Evolutionary conservation across 2,329 filamentous ascomycete species (phyloP).

Genomic region (Trichoderma polysporum): DNA sequence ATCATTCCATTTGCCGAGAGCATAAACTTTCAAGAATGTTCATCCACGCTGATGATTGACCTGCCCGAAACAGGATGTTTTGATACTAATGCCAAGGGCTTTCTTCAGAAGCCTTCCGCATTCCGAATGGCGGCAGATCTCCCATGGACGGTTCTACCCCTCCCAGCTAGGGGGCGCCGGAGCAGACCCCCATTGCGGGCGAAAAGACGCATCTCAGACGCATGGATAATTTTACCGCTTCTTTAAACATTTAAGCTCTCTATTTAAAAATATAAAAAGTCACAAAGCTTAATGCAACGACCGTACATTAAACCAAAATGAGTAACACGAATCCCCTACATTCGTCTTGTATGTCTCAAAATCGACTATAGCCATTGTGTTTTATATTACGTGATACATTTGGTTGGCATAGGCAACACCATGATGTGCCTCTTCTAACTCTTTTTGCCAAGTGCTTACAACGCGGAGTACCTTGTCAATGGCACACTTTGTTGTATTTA

Average conservation of each 20-base stretch:
- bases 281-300: too few species aligned
- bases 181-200: neutral
- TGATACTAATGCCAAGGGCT: neutral
- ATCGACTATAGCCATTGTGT: too few species aligned
- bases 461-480: neutral
- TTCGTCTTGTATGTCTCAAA: too few species aligned
- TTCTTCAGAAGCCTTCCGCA: neutral
- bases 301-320: too few species aligned
- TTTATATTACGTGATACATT: too few species aligned
- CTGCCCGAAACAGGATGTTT: neutral
- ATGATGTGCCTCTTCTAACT: too few species aligned
- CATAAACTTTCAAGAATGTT: neutral
- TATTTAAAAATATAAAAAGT: neutral
- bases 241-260: neutral
- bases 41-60: neutral
- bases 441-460: neutral
- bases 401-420: too few species aligned
- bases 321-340: too few species aligned
- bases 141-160: neutral
- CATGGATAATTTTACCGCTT: neutral
- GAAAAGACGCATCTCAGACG: neutral
- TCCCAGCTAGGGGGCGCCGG: neutral
- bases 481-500: neutral
- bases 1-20: neutral
- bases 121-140: neutral